phyloP scores from a whole-genome alignment of 179 eudicot species.

The Silene noctiflora region DNA sequence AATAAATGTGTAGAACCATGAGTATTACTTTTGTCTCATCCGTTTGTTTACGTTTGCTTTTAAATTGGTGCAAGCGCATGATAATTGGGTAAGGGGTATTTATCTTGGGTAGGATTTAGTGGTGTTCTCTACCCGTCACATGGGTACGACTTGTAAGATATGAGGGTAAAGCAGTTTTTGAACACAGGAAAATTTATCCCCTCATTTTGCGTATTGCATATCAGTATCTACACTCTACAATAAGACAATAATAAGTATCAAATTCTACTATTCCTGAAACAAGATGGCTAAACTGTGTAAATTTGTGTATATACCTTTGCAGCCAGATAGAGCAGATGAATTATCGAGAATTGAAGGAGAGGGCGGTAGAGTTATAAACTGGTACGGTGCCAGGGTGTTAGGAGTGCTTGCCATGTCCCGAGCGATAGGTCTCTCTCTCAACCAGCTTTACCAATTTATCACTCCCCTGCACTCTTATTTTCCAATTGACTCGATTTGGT shows the following conservation, averaged over 20 bases:
- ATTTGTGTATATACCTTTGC: constrained; percentile 34
- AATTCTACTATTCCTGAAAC: background rate
- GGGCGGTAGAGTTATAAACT: constrained; percentile 68
- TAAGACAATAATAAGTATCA: constrained; percentile 3
- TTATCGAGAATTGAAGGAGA: constrained; percentile 54
- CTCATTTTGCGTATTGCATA: constrained; percentile 6
- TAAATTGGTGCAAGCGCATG: background rate
- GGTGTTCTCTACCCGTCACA: too few relatives aligned
- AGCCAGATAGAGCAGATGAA: constrained; percentile 80
- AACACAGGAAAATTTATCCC: background rate
- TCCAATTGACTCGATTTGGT: background rate
- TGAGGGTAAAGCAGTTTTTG: too few relatives aligned
- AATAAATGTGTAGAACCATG: background rate
- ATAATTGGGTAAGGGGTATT: too few relatives aligned
- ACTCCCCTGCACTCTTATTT: constrained; percentile 8
- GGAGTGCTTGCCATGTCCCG: constrained; percentile 87
- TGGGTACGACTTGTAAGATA: too few relatives aligned
- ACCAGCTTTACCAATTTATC: background rate
- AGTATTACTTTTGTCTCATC: background rate
- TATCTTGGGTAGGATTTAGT: too few relatives aligned
- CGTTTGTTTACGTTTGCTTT: background rate
- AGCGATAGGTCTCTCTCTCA: constrained; percentile 50
- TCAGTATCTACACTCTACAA: too few relatives aligned
- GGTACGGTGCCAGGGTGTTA: constrained; percentile 73
- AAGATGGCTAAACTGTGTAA: constrained; percentile 11